These are phyloP conservation scores for Naematelia aurantialba DNA, from an alignment of 768 basidiomycete species.

Conservation along the genomic window DNA sequence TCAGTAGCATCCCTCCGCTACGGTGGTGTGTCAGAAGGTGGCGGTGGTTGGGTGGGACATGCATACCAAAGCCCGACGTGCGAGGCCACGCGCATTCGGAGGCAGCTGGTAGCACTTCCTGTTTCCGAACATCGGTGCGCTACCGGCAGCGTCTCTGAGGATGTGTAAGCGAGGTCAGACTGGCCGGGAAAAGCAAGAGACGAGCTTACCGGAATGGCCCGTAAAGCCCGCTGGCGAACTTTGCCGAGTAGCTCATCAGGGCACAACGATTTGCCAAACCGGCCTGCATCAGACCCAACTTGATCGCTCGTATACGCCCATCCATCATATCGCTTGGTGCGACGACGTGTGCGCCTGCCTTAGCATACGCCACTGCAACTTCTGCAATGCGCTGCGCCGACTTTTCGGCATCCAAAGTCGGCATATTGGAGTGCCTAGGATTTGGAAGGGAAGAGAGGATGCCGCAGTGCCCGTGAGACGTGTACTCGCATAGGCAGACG, in stretches of 20 bases:
- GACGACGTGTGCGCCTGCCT: conserved; percentile 95
- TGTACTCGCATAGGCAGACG: conserved; percentile 99
- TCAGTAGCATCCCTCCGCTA: conserved; percentile 82
- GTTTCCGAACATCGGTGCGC: conserved; percentile 88
- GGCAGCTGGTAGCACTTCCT: conserved; percentile 98
- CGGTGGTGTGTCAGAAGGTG: background rate
- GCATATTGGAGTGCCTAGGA: conserved; percentile 33
- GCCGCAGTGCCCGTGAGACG: conserved; percentile 96
- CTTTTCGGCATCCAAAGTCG: conserved; percentile 61
- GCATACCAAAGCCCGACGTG: conserved; percentile 85
- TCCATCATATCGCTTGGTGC: conserved; percentile 99
- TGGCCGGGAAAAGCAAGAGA: background rate
- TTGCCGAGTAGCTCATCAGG: conserved; percentile 95
- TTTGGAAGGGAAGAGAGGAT: conserved; percentile 44
- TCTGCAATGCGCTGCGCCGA: conserved; percentile 85
- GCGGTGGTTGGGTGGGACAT: too few relatives aligned
- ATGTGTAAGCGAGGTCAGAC: background rate
- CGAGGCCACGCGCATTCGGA: conserved; percentile 78
- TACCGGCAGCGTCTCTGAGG: conserved; percentile 89
- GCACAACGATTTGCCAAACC: conserved; percentile 83
- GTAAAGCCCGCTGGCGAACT: conserved; percentile 91
- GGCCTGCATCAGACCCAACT: conserved; percentile 72
- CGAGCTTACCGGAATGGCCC: conserved; percentile 80
- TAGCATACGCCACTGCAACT: conserved; percentile 86
- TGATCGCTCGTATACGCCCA: conserved; percentile 85